phyloP scores from a whole-genome alignment of 306 rosid genomes.

The Trifolium repens region DNA sequence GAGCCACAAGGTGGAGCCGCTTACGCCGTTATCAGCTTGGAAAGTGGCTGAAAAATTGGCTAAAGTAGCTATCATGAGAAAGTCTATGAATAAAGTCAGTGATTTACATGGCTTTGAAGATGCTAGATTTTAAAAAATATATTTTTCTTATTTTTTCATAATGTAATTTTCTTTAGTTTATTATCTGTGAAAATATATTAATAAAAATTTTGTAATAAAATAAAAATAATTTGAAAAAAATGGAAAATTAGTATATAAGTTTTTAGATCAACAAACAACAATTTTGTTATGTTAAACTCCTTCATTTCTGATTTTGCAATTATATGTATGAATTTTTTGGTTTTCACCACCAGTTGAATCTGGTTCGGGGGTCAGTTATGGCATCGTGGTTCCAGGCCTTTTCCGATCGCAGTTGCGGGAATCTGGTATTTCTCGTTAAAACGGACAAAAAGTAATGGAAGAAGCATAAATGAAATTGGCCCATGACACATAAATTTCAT shows the following conservation, averaged over 20 bases:
- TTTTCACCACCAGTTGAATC: no score
- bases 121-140: constrained; percentile 80
- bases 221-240: neutral
- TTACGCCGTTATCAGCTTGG: constrained; percentile 93
- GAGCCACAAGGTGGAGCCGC: constrained; percentile 59
- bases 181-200: constrained; percentile 21
- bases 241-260: no score
- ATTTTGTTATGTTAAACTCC: no score
- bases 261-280: no score
- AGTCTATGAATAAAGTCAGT: constrained; percentile 96
- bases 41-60: constrained; percentile 86
- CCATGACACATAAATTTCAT: constrained; percentile 54
- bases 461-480: constrained; percentile 19
- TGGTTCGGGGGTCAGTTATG: no score
- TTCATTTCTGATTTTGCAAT: no score
- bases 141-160: neutral
- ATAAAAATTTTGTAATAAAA: constrained; percentile 21
- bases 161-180: constrained; percentile 45
- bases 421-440: no score
- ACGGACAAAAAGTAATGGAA: neutral
- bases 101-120: constrained; percentile 96
- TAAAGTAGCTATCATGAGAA: constrained; percentile 88
- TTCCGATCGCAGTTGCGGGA: no score
- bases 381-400: no score
- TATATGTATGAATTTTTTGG: no score